Percentiles rank a stretch among this genome's conserved stretches.
These are phyloP conservation scores for Botrytis elliptica DNA, from an alignment of 2,329 filamentous ascomycete genomes.

Conservation along the genomic window DNA sequence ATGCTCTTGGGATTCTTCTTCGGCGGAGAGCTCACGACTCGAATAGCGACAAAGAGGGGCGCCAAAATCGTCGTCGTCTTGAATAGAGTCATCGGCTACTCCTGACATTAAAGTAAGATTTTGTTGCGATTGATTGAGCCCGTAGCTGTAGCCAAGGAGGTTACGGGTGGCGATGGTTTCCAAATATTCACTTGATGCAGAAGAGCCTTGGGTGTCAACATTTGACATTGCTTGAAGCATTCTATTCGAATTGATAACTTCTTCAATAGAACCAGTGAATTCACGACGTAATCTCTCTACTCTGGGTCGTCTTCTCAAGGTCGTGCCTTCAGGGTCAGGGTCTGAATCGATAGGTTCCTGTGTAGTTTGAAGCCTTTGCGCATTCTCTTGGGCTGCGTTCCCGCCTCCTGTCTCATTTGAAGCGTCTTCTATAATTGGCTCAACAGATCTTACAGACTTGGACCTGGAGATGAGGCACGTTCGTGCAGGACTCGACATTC, in stretches of 20 bases:
- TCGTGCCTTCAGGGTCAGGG: not conserved
- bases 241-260: too few relatives aligned
- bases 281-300: too few relatives aligned
- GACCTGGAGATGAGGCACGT: not conserved
- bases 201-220: not conserved
- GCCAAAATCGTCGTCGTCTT: not conserved
- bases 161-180: not conserved
- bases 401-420: not conserved
- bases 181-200: not conserved
- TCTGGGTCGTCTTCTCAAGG: not conserved
- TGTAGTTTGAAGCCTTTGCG: not conserved
- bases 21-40: not conserved
- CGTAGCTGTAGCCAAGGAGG: not conserved
- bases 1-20: not conserved
- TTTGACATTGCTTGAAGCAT: too few relatives aligned
- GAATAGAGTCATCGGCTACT: not conserved
- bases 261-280: too few relatives aligned
- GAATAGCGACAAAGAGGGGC: not conserved
- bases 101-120: not conserved
- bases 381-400: not conserved
- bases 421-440: not conserved
- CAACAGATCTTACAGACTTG: not conserved
- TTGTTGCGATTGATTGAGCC: not conserved
- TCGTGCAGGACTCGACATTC: not conserved
- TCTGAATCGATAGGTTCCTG: rapidly evolving